Base-by-base conservation (phyloP, 768 basidiomycete species). In the Hirschioporus abietinus region DNA sequence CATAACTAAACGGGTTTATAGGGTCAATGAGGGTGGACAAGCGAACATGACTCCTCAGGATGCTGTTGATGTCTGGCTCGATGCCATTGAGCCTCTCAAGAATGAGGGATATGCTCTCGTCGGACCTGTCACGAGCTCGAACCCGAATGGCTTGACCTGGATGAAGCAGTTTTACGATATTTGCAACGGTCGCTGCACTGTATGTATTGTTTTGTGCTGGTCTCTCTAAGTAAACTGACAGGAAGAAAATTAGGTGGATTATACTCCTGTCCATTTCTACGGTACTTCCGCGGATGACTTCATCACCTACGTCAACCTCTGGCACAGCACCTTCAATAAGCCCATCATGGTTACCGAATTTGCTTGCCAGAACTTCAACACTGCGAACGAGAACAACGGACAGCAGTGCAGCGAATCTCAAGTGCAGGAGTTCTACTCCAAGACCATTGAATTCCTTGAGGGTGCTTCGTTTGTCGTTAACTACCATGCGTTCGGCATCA, bases 231-330 rank as follows among this genome's bases (percentile, higher is more conserved):
- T 12, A 20, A 3, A 5, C 61, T 65, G 7, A 73, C 0, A 24
- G n/a, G n/a, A 26, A 36, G 24, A n/a, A 4, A 35, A 24, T n/a
- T 66, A 92, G 90, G 63, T 91, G 62, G 82, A 88, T 72, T 76
- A 67, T 24, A 64, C 89, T 1, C 85, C 86, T 60, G 64, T 88
- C 63, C 95, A 97, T 74, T 88, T 78, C 74, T 96, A 97, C 74
- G 87, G 84, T 63, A 84, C 78, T 17, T 66, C 77, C 17, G 68
- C 82, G 1, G 63, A 78, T 0, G 79, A 78, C 10, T 82, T 94
- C 72, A 81, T 85, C 64, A n/a, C 66, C 15, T 89, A 87, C 75
- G 74, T 89, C 63, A 70, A 71, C 9, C 70, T 76, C 0, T 83
- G 83, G 71, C 77, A 91, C 72, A 67, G 68, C 57, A 76, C 76